Evolutionary conservation across 441 rosid species (phyloP).

Genomic region (Eutrema salsugineum): DNA sequence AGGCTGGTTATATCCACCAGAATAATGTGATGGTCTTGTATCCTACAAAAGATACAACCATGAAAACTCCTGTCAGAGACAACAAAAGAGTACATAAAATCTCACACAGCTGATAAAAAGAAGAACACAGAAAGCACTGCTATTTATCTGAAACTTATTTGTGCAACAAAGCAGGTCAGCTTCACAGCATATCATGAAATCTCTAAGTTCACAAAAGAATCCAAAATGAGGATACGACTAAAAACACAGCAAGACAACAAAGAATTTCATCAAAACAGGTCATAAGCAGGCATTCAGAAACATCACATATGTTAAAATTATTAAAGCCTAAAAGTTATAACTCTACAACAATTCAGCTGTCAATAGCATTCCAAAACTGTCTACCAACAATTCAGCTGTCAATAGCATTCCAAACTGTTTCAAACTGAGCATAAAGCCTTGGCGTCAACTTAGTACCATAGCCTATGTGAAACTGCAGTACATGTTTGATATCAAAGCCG

Average conservation of each 20-base stretch:
- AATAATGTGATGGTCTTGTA: constrained; percentile 50
- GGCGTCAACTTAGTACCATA: constrained; percentile 4
- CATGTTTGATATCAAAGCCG: background rate
- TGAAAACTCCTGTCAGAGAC: background rate
- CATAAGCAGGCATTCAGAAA: constrained; percentile 3
- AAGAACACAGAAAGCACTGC: constrained; percentile 46
- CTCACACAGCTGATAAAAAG: constrained; percentile 15
- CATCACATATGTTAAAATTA: background rate
- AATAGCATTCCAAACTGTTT: constrained; percentile 11
- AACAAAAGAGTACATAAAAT: constrained; percentile 24
- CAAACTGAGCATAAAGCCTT: constrained; percentile 5
- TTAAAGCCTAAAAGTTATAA: background rate
- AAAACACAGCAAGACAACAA: constrained; percentile 10
- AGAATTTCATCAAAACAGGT: constrained; percentile 10
- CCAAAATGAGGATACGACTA: background rate
- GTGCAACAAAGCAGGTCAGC: constrained; percentile 43
- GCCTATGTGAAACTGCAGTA: constrained; percentile 5
- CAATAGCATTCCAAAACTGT: constrained; percentile 8
- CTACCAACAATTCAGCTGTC: background rate
- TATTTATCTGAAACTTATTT: constrained; percentile 47
- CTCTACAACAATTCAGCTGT: background rate
- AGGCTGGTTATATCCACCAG: constrained; percentile 67
- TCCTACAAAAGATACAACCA: constrained; percentile 36
- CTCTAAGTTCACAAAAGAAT: constrained; percentile 31
- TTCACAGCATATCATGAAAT: constrained; percentile 46